Base-by-base conservation (phyloP, 2,329 filamentous ascomycete genomes). In the Neofusicoccum umdonicola region DNA sequence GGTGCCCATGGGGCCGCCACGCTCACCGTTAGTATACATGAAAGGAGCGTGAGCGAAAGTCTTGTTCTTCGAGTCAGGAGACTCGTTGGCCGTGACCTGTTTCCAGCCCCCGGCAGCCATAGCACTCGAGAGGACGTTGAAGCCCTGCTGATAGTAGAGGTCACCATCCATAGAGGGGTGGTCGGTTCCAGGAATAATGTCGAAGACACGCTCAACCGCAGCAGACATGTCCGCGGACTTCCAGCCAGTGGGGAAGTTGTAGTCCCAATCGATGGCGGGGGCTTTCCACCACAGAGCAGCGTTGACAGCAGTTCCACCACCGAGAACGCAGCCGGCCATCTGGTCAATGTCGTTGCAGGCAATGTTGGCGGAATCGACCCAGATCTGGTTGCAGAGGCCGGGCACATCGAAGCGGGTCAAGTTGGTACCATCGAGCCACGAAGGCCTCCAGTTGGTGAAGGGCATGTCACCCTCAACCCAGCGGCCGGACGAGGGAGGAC, bases 231-330 rank as follows among this genome's bases (percentile, higher is more conserved):
- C 88, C 5, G 78, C 73, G 17, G 86, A 82, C 75, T 89, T 87
- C 90, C 90, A 93, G 35, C 89, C 90, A 1, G 78, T 68, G 0
- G 90, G 90, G 79, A 90, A 93, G 74, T 90, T 89, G 73, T 85
- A 82, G 72, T 92, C 87, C 80, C 89, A 92, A 72, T 92, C 90
- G 7, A 79, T 73, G 4, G 84, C 81, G 66, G 88, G 85, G 0
- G 90, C 83, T 73, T 85, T 87, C 83, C 87, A 89, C 84, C 87
- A 90, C 39, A 91, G 80, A 50, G 87, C 88, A 58, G 88, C 85
- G 68, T 91, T 91, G 71, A 90, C 81, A 34, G 87, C 85, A 13
- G 86, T 85, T 7, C 87, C 86, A 63, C 89, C 89, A 56, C 89
- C 89, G 2, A 91, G 82, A 48, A 91, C 81, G 67, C 89, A 91